Evolutionary conservation across 2,329 filamentous ascomycete genomes (phyloP).

Genomic region (Lizonia empirigonia): DNA sequence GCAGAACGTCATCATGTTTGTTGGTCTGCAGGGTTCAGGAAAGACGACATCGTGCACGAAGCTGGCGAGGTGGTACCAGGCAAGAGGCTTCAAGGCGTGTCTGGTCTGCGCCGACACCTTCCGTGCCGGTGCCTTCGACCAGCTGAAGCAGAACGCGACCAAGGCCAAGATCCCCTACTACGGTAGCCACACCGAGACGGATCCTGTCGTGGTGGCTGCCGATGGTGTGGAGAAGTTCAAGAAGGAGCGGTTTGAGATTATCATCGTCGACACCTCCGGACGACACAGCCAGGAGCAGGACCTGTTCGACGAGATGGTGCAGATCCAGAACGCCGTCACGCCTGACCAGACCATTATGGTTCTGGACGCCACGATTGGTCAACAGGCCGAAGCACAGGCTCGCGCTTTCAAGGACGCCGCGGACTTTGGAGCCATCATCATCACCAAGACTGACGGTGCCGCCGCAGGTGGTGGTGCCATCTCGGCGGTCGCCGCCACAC

Average conservation of each 20-base stretch:
- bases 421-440: constrained; percentile 97
- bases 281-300: constrained; percentile 93
- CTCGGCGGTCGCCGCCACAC: constrained; percentile 92
- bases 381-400: constrained; percentile 91
- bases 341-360: constrained; percentile 99
- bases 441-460: constrained; percentile 97
- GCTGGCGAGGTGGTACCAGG: constrained; percentile 91
- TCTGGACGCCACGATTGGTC: constrained; percentile 92
- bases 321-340: constrained; percentile 88
- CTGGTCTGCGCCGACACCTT: constrained; percentile 98
- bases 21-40: constrained; percentile 94
- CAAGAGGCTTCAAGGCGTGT: constrained; percentile 88
- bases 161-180: constrained; percentile 99
- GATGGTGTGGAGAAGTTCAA: constrained; percentile 99
- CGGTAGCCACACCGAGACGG: constrained; percentile 93
- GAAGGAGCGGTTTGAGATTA: constrained; percentile 97
- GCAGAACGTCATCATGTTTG: constrained; percentile 98
- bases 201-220: constrained; percentile 89
- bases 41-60: constrained; percentile 99
- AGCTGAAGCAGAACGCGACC: constrained; percentile 97
- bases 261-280: constrained; percentile 97
- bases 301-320: constrained; percentile 95
- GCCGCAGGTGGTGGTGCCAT: constrained; percentile 96
- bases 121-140: constrained; percentile 96
- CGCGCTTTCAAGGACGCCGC: constrained; percentile 97